phyloP scores from a whole-genome alignment of 225 moss, liverwort and hornwort species.

The Neckera pumila region DNA sequence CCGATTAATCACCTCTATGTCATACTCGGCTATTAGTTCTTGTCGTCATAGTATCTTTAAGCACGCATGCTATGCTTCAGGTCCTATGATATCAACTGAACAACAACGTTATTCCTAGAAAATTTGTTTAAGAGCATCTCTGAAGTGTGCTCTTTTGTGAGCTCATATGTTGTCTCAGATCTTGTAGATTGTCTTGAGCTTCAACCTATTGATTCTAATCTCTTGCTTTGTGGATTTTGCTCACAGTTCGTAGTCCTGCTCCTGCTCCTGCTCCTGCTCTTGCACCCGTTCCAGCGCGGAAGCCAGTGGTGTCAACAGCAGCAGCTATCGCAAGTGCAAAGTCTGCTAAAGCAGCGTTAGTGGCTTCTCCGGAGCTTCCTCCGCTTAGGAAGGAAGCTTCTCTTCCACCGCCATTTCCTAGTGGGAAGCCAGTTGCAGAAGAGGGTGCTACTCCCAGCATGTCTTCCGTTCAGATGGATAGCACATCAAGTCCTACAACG shows the following conservation, averaged over 20 bases:
- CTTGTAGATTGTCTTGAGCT: neutral
- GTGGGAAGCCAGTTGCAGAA: conserved; percentile 37
- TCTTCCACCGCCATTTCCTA: conserved; percentile 16
- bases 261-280: conserved; percentile 15
- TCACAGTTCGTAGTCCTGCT: conserved; percentile 18
- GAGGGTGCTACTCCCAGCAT: conserved; percentile 27
- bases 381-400: conserved; percentile 9
- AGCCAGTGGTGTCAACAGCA: conserved; percentile 40
- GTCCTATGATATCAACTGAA: neutral
- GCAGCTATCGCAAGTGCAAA: conserved; percentile 52
- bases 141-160: neutral
- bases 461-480: conserved; percentile 47
- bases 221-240: conserved; percentile 1
- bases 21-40: neutral
- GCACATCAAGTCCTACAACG: conserved; percentile 63
- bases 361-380: conserved; percentile 60
- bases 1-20: neutral
- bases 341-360: conserved; percentile 38
- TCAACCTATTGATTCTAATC: neutral
- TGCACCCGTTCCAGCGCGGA: conserved; percentile 20
- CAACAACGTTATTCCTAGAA: neutral
- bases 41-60: neutral
- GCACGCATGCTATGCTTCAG: neutral
- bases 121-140: neutral
- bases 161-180: neutral